Conservation (phyloP, 2,329 filamentous ascomycete genomes). For the Hymenoscyphus albidus region DNA sequence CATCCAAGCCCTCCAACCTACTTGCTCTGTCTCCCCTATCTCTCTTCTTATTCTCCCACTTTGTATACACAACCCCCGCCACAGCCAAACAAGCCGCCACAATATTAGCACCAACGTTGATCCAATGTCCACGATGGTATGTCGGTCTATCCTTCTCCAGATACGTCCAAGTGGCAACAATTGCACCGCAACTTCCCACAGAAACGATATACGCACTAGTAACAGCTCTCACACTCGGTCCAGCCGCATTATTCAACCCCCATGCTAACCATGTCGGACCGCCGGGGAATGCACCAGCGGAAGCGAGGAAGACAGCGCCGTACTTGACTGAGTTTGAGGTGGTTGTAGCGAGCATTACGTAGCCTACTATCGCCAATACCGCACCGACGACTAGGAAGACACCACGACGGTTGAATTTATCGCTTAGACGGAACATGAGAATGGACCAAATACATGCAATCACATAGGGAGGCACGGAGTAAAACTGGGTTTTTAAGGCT, state of each 20-base stretch:
- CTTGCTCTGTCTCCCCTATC: slow-evolving; percentile 38
- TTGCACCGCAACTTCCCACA: slow-evolving; percentile 42
- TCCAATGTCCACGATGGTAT: slow-evolving; percentile 39
- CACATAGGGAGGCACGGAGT: slow-evolving; percentile 48
- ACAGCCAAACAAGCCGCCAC: slow-evolving; percentile 37
- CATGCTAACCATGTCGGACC: slow-evolving; percentile 44
- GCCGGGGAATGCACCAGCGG: slow-evolving; percentile 43
- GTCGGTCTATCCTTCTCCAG: slow-evolving; percentile 34
- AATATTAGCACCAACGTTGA: slow-evolving; percentile 41
- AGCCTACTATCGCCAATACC: slow-evolving; percentile 33
- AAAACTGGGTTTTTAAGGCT: slow-evolving; percentile 44
- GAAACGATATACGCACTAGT: slow-evolving; percentile 28
- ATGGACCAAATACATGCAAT: slow-evolving; percentile 59
- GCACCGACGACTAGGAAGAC: slow-evolving; percentile 47
- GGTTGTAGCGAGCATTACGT: slow-evolving; percentile 36
- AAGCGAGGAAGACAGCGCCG: slow-evolving; percentile 42
- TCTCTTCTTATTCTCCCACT: slow-evolving; percentile 44
- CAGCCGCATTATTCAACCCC: slow-evolving; percentile 45
- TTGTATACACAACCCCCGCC: slow-evolving; percentile 40
- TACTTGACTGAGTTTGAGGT: slow-evolving; percentile 36
- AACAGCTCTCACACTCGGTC: slow-evolving; percentile 41
- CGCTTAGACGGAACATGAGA: slow-evolving; percentile 44
- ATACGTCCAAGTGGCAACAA: slow-evolving; percentile 46
- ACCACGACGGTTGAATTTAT: slow-evolving; percentile 43
- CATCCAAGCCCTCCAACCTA: slow-evolving; percentile 39